Base-by-base conservation (phyloP, 768 basidiomycete species). In the Boletellus ananiceps region DNA sequence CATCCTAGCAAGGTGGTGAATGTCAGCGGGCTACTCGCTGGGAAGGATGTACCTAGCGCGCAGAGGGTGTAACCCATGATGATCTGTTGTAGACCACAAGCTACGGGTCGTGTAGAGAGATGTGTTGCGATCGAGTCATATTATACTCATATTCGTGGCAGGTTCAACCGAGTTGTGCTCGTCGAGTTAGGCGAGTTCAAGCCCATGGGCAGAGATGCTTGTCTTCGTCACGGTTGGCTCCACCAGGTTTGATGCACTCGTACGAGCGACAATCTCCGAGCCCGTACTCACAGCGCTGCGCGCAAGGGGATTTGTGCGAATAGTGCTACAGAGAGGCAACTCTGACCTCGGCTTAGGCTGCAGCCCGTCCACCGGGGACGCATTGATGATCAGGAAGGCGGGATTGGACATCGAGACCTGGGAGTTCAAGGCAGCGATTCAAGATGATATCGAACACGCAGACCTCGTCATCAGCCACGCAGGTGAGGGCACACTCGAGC, bases 391-490 rank as follows among this genome's bases (percentile, higher is more conserved):
- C 40, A 46, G 31, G 14, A 70, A 66, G 31, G 62, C 65, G 18
- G 81, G 77, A 0, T 46, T 92, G 21, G 55, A 65, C 15, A 73
- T 94, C 42, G 77, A 86, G 57, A 68, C 83, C 32, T 88, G 86
- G 78, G 77, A 71, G 55, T 94, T 88, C 72, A 87, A 85, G 62
- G 74, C 83, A 8, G 81, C 85, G 18, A 73, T 97, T 51, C 74
- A 81, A 46, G 76, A 74, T 5, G 80, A 85, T 36, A 85, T 86
- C 50, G 71, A 73, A 31, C 71, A 64, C 16, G 84, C 88, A 40
- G 85, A 92, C 62, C 69, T 93, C 43, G 78, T 99, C 44, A 86
- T 99, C 34, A 89, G 91, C 57, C 95, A 98, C 75, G 95, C 93
- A 62, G 95, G 95, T 93, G 62, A 57, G 80, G 54, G 21, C 19